phyloP scores from a whole-genome alignment of 495 filamentous ascomycete genomes.

The Aspergillus nanangensis region DNA sequence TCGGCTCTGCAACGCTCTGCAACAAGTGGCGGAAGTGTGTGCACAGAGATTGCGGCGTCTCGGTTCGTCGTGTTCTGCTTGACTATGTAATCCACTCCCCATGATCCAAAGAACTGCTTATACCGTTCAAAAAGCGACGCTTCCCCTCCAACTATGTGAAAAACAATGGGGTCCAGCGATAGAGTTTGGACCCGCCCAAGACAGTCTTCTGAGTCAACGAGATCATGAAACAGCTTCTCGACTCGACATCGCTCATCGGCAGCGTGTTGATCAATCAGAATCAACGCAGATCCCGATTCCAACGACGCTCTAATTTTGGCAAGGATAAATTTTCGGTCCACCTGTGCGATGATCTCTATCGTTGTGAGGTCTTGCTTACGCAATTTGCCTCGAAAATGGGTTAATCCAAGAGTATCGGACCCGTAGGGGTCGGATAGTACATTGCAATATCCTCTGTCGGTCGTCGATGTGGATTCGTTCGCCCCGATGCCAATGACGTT shows the following conservation, averaged over 20 bases:
- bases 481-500: not conserved
- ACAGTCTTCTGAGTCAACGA: conserved; percentile 14
- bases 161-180: conserved; percentile 50
- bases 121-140: conserved; percentile 49
- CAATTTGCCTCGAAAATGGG: conserved; percentile 50
- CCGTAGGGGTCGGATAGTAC: conserved; percentile 8
- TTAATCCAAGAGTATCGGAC: conserved; percentile 15
- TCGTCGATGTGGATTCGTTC: not conserved
- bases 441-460: not conserved
- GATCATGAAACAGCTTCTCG: conserved; percentile 59
- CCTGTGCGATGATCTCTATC: conserved; percentile 70
- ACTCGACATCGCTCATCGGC: conserved; percentile 85
- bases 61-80: conserved; percentile 4
- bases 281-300: conserved; percentile 37
- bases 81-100: conserved; percentile 66
- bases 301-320: conserved; percentile 41
- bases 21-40: conserved; percentile 63
- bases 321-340: conserved; percentile 88
- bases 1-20: conserved; percentile 70
- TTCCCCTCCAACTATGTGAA: conserved; percentile 59
- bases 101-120: conserved; percentile 52
- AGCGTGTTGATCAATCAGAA: conserved; percentile 91
- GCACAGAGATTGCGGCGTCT: conserved; percentile 40
- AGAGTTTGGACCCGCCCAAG: conserved; percentile 20
- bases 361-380: conserved; percentile 59